Percentiles rank a stretch among this genome's conserved stretches.
phyloP scores from a whole-genome alignment of 148 eudicot genomes.

The Polygonum aviculare region DNA sequence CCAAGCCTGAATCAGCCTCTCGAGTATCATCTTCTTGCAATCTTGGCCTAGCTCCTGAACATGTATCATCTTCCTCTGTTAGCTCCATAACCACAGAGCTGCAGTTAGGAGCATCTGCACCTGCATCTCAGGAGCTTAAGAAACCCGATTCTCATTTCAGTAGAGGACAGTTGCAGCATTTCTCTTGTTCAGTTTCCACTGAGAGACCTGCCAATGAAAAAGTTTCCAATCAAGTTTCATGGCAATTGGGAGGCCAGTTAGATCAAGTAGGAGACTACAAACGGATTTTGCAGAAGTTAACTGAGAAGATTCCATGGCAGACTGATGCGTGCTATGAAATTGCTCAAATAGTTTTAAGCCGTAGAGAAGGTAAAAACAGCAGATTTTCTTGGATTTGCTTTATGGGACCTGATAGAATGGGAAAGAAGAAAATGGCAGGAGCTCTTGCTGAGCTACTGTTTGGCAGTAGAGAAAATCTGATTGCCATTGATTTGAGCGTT shows the following conservation, averaged over 20 bases:
- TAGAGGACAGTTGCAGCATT: slow-evolving; percentile 15
- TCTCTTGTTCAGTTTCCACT: slow-evolving; percentile 18
- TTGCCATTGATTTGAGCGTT: slow-evolving; percentile 47
- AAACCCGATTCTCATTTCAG: slow-evolving; percentile 17
- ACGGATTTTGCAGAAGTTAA: slow-evolving; percentile 32
- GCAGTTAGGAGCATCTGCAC: slow-evolving; percentile 49
- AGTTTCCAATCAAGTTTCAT: slow-evolving; percentile 13
- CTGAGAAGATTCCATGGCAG: slow-evolving; percentile 42
- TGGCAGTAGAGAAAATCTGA: slow-evolving; percentile 50
- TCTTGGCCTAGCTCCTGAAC: slow-evolving; percentile 19
- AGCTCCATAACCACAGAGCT: slow-evolving; percentile 65
- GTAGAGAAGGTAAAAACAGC: slow-evolving; percentile 26
- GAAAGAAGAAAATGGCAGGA: slow-evolving; percentile 49
- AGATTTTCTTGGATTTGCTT: slow-evolving; percentile 56
- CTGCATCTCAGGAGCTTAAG: slow-evolving; percentile 19
- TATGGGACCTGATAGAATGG: slow-evolving; percentile 62
- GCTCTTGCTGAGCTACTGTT: slow-evolving; percentile 61
- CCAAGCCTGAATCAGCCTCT: slow-evolving; percentile 13
- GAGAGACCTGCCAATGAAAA: slow-evolving; percentile 19
- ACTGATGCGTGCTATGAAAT: slow-evolving; percentile 35
- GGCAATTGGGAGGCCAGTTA: slow-evolving; percentile 13
- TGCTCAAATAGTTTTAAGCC: slow-evolving; percentile 31
- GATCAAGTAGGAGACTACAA: slow-evolving; percentile 43
- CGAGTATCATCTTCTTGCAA: slow-evolving; percentile 17
- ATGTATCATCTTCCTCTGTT: slow-evolving; percentile 18